Evolutionary conservation across 1,284 basidiomycete genomes (phyloP).

Genomic region (Boletus sp.): DNA sequence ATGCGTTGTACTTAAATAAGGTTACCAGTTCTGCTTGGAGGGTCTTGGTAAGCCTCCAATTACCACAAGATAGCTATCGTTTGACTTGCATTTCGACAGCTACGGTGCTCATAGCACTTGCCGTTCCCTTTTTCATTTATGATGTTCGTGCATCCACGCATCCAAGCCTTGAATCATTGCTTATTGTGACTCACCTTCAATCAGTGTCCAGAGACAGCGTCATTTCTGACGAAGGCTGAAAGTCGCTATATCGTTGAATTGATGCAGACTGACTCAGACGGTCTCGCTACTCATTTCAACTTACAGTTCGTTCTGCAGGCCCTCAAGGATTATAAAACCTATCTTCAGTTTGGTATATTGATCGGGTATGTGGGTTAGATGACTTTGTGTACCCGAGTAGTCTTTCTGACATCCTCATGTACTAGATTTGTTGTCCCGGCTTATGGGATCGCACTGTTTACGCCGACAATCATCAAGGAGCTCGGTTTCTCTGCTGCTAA

Average conservation of each 20-base stretch:
- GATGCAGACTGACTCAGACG: constrained; percentile 36
- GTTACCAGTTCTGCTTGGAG: constrained; percentile 33
- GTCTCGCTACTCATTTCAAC: constrained; percentile 32
- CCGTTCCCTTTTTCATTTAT: constrained; percentile 39
- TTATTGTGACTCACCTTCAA: background rate
- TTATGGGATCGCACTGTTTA: constrained; percentile 54
- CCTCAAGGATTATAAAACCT: constrained; percentile 42
- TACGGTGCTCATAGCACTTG: constrained; percentile 36
- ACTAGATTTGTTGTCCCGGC: constrained; percentile 42
- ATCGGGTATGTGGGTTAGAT: constrained; percentile 33
- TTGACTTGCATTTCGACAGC: constrained; percentile 17
- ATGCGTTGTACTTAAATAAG: background rate
- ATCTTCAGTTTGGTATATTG: constrained; percentile 40
- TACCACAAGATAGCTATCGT: background rate
- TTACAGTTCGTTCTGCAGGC: constrained; percentile 38
- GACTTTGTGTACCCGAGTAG: background rate
- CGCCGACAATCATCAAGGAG: constrained; percentile 48
- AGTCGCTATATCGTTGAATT: constrained; percentile 32
- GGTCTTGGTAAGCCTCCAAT: constrained; percentile 20
- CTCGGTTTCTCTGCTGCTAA: constrained; percentile 51
- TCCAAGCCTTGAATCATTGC: background rate
- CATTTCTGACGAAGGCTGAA: constrained; percentile 39
- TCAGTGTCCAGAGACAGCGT: constrained; percentile 42
- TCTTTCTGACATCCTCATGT: constrained; percentile 4
- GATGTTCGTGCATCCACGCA: constrained; percentile 32